Evolutionary conservation across 495 filamentous ascomycete genomes (phyloP), one percentile per base, ranked within the genome.

Genomic region (Daldinia loculata): DNA sequence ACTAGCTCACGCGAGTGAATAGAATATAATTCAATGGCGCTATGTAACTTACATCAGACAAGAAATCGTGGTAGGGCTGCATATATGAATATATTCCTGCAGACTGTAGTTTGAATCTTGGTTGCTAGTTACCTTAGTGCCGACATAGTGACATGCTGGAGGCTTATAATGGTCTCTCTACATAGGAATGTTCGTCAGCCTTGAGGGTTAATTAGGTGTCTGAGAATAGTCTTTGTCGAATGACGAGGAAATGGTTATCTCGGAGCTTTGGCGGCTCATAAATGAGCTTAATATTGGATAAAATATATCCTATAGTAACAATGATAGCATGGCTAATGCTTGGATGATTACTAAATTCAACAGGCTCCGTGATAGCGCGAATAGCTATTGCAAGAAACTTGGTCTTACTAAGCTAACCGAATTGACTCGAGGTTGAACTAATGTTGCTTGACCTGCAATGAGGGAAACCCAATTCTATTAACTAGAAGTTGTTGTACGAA

Each of bases 61-160:
- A 60, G 50, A 34, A 51, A 50, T 59, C 26, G 34, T 67, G 26
- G 43, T 74, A 74, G 62, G 66, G 66, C 71, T 74, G 71, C 62
- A 74, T 70, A 66, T 48, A 36, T 36, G 30, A 36, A 56, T 36
- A 38, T 19, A 17, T 56, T 56, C 30, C 7, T 56, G 29, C 53
- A 56, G 27, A 22, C 26, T 15, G 5, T 41, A 48, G 27, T 15
- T n/a, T 24, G 51, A 30, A 53, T 29, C 24, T 8, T 30, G 24
- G 14, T 36, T 36, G 14, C 5, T 36, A 52, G 43, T 43, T 58
- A 12, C 27, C 50, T 53, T 30, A 30, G 27, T 41, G 56, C 61
- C 30, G 45, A 60, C 55, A 17, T 48, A 12, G 43, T 59, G 60
- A 45, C 43, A 58, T 67, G 39, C 17, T 22, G 34, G 53, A 58